These are phyloP conservation scores for Vaccinium vitisidaea DNA, from an alignment of 148 eudicot genomes.

Conservation along the genomic window DNA sequence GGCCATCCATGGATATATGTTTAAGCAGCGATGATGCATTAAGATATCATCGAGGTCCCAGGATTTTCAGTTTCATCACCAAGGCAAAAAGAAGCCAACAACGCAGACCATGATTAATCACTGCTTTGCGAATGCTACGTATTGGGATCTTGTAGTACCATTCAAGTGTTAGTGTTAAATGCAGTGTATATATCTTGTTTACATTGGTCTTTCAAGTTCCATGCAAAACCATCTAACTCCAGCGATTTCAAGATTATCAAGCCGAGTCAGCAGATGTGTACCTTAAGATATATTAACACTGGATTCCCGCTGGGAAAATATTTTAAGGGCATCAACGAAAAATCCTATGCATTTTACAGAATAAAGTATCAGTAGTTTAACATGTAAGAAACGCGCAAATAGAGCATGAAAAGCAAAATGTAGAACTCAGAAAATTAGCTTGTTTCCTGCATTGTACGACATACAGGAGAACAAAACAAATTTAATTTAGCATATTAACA, in stretches of 20 bases:
- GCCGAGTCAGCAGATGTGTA: neutral
- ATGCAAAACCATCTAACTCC: neutral
- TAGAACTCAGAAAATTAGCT: neutral
- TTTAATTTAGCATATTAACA: neutral
- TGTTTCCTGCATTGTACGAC: neutral
- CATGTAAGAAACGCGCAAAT: neutral
- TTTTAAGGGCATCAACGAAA: neutral
- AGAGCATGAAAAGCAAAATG: neutral
- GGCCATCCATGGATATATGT: neutral
- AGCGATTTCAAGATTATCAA: neutral
- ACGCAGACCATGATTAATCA: neutral
- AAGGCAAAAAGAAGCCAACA: neutral
- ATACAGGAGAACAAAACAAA: neutral
- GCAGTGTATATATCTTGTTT: neutral
- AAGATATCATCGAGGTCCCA: neutral
- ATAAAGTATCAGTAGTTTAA: neutral
- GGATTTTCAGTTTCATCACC: neutral
- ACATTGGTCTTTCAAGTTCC: neutral
- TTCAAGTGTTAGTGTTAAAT: neutral
- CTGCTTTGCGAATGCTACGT: neutral
- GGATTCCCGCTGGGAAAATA: neutral
- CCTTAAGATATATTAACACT: neutral
- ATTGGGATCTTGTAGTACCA: neutral
- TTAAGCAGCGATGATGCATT: neutral
- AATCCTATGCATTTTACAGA: neutral